Evolutionary conservation across 1,284 basidiomycete species (phyloP), one percentile per base, ranked within the genome.

Genomic region (Amylostereum chailletii): DNA sequence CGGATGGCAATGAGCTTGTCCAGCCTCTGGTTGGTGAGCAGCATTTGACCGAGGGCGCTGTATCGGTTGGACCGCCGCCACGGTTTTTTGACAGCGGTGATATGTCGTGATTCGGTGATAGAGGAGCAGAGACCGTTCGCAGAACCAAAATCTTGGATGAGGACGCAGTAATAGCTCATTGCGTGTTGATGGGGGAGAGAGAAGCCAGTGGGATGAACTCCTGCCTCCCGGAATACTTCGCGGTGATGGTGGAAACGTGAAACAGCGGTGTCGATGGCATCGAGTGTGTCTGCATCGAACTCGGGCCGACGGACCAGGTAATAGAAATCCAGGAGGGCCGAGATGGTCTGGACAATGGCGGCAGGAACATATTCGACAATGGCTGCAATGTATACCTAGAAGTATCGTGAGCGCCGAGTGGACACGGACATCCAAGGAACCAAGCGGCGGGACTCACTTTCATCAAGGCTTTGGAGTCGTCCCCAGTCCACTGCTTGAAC

Each of bases 271-370:
- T 64, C 48, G 10, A 71, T 57, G 0, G 42, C 10, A 0, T 45
- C 8, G 1, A 74, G 53, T 0, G 58, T 56, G 1, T 50, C 39
- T 0, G 42, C 47, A 1, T 59, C 59, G 3, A 66, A 60, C 2
- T 53, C 50, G 10, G 64, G 55, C 5, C 57, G 56, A 1, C 61
- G 62, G 10, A 58, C 59, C 19, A 69, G 53, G 45, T 71, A 74
- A 47, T 61, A 65, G 46, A 66, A 65, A 33, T 69, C 64, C 0
- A 65, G 50, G 30, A 68, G 60, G 3, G 60, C 57, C 0, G 53
- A 19, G 4, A 68, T 27, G 3, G 57, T 50, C n/a, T 29, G 29
- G n/a, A 58, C 46, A 7, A 54, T 49, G 0, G 45, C 44, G 3
- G 10, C 27, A 3, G 58, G 56, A 0, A 59, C 51, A 26, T 49